Evolutionary conservation across 345 rosid species (phyloP).

Genomic region (Lagerstroemia speciosa): DNA sequence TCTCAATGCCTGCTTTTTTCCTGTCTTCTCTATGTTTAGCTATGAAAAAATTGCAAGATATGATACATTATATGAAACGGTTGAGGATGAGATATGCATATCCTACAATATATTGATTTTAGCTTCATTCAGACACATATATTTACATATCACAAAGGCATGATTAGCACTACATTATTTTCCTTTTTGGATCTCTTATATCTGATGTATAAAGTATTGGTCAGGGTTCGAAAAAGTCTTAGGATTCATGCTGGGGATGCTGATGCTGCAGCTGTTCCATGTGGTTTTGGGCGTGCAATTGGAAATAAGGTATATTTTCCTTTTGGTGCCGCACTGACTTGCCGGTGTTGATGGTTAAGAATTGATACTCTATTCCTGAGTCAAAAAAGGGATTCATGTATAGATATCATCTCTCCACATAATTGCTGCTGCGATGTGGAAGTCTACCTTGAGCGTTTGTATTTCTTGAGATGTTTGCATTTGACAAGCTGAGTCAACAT

Average conservation of each 20-base stretch:
- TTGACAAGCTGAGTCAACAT: background rate
- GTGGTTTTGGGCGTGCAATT: slow-evolving; percentile 97
- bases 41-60: background rate
- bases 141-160: background rate
- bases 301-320: slow-evolving; percentile 70
- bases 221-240: slow-evolving; percentile 77
- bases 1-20: background rate
- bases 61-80: background rate
- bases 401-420: background rate
- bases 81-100: background rate
- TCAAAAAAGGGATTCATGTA: background rate
- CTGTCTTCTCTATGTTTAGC: background rate
- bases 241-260: slow-evolving; percentile 84
- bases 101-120: background rate
- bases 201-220: slow-evolving; percentile 10
- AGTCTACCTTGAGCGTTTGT: background rate
- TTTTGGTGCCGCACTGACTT: background rate
- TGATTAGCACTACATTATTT: background rate
- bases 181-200: background rate
- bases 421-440: background rate
- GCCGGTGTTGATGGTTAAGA: background rate
- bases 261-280: slow-evolving; percentile 97
- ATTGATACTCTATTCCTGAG: background rate
- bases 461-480: background rate
- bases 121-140: background rate